Conservation (phyloP, 306 rosid genomes). For the Vicia sativa region DNA sequence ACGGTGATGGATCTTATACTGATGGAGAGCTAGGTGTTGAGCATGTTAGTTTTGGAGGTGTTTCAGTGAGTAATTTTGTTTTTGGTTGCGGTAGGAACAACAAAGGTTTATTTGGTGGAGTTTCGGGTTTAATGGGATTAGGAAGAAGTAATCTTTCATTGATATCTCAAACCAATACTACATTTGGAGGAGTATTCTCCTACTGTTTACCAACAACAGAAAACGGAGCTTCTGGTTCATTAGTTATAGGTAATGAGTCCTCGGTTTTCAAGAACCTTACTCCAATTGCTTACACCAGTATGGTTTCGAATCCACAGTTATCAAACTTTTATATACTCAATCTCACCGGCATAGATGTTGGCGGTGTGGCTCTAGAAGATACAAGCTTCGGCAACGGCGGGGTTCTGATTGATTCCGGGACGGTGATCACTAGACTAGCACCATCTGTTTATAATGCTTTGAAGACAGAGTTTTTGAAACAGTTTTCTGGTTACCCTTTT, state of each 20-base stretch:
- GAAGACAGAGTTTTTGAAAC: slow-evolving; percentile 67
- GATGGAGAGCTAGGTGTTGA: slow-evolving; percentile 62
- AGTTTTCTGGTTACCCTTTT: slow-evolving; percentile 59
- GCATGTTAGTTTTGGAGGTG: slow-evolving; percentile 54
- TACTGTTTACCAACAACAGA: slow-evolving; percentile 77
- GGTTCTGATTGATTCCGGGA: slow-evolving; percentile 76
- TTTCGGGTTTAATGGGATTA: slow-evolving; percentile 80
- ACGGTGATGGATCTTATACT: slow-evolving; percentile 82
- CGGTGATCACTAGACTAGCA: slow-evolving; percentile 73
- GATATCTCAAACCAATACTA: slow-evolving; percentile 60
- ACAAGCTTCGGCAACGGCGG: slow-evolving; percentile 46
- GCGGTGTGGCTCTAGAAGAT: slow-evolving; percentile 53
- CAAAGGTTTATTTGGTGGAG: slow-evolving; percentile 79
- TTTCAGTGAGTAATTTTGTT: slow-evolving; percentile 44
- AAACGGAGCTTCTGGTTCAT: slow-evolving; percentile 67
- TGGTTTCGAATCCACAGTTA: slow-evolving; percentile 62
- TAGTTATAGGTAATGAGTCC: slow-evolving; percentile 66
- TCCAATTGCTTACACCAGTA: slow-evolving; percentile 71
- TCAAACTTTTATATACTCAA: slow-evolving; percentile 70
- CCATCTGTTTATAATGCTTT: slow-evolving; percentile 71
- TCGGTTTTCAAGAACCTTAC: slow-evolving; percentile 63
- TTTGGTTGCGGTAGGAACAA: slow-evolving; percentile 88
- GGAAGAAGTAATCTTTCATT: slow-evolving; percentile 76
- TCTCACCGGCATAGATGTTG: slow-evolving; percentile 65
- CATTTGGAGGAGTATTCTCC: slow-evolving; percentile 81